phyloP scores from a whole-genome alignment of 2,329 filamentous ascomycete genomes.

The Helicocarpus griseus region DNA sequence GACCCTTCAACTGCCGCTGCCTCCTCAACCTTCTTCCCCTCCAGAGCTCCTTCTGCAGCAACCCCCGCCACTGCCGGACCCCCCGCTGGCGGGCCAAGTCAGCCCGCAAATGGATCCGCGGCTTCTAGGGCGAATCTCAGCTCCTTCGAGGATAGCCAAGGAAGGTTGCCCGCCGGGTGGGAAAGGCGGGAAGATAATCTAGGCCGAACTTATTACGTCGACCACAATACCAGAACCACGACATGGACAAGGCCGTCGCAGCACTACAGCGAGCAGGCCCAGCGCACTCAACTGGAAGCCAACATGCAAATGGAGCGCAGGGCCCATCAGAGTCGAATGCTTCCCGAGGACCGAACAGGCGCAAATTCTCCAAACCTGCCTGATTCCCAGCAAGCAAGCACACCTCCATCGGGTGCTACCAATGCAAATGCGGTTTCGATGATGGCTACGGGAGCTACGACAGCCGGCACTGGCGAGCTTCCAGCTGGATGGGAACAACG shows the following conservation, averaged over 20 bases:
- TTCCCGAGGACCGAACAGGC: conserved; percentile 91
- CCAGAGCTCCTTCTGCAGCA: conserved; percentile 26
- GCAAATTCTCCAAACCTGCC: conserved; percentile 76
- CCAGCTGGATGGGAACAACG: conserved; percentile 94
- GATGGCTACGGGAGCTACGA: conserved; percentile 92
- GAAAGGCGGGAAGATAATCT: conserved; percentile 92
- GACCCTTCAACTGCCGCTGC: conserved; percentile 23
- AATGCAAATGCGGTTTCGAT: conserved; percentile 58
- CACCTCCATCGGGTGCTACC: conserved; percentile 37
- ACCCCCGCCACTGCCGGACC: conserved; percentile 31
- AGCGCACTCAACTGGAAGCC: conserved; percentile 71
- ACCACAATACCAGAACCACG: conserved; percentile 92
- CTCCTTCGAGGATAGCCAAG: conserved; percentile 93
- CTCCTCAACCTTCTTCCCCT: conserved; percentile 25
- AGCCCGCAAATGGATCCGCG: conserved; percentile 25
- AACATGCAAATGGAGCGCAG: conserved; percentile 88
- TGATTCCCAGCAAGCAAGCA: conserved; percentile 36
- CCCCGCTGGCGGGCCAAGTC: conserved; percentile 29
- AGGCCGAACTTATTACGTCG: conserved; percentile 93
- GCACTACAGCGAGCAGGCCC: conserved; percentile 64
- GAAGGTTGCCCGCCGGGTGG: conserved; percentile 85
- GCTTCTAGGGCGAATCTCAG: conserved; percentile 56
- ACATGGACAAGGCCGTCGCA: conserved; percentile 90
- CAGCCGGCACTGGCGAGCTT: conserved; percentile 85
- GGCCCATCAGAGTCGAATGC: conserved; percentile 86